Evolutionary conservation across 208 protist species (phyloP).

Genomic region (Balamuthia mandrillaris): DNA sequence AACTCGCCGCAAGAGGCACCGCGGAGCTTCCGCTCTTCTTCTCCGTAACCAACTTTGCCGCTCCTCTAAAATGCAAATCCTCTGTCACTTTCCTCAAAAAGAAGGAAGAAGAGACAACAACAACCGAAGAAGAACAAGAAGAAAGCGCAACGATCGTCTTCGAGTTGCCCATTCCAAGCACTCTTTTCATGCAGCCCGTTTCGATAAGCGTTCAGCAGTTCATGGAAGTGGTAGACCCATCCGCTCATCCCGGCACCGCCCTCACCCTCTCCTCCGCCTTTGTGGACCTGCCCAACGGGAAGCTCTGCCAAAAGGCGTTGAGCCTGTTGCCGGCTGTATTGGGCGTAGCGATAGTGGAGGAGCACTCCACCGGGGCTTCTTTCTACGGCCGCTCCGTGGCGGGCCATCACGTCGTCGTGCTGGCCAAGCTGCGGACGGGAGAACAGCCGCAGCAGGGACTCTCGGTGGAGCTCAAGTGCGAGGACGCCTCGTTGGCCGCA

Average conservation of each 20-base stretch:
- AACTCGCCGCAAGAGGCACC: background rate
- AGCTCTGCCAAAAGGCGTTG: background rate
- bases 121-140: too few relatives aligned
- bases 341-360: background rate
- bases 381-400: conserved; percentile 12
- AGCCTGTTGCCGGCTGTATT: background rate
- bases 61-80: background rate
- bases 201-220: background rate
- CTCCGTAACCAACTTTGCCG: conserved; percentile 16
- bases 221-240: background rate
- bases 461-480: conserved; percentile 6
- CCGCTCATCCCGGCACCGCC: background rate
- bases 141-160: conserved; percentile 2
- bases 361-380: background rate
- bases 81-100: background rate
- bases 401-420: background rate
- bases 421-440: conserved; percentile 5
- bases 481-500: background rate
- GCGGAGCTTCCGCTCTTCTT: background rate
- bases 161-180: background rate
- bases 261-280: background rate
- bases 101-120: background rate
- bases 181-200: background rate
- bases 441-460: background rate
- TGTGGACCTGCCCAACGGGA: background rate